Conservation (phyloP, 495 filamentous ascomycete genomes). For the Penicillium coffeae region DNA sequence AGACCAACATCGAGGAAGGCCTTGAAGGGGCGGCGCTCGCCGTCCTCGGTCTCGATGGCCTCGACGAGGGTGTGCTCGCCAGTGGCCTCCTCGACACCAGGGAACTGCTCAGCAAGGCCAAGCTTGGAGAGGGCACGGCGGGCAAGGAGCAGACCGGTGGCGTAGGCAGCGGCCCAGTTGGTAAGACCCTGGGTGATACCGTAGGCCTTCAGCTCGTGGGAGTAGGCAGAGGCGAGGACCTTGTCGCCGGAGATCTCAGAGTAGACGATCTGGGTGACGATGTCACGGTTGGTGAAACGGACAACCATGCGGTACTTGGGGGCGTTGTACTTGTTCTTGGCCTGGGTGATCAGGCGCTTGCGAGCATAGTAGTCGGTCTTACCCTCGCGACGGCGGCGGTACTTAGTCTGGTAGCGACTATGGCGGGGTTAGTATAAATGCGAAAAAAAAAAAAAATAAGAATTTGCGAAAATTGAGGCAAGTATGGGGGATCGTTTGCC, state of each 20-base stretch:
- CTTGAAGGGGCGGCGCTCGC: conserved; percentile 95
- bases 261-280: conserved; percentile 94
- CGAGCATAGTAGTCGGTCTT: conserved; percentile 99
- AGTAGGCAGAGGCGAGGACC: conserved; percentile 88
- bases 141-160: conserved; percentile 92
- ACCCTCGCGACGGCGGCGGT: conserved; percentile 90
- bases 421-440: too few species aligned
- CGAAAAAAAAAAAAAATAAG: too few species aligned
- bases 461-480: too few species aligned
- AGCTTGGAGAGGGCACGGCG: conserved; percentile 97
- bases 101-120: conserved; percentile 83
- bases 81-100: conserved; percentile 89
- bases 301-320: conserved; percentile 99
- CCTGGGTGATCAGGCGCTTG: conserved; percentile 98
- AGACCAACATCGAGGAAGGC: conserved; percentile 97
- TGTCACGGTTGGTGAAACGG: conserved; percentile 99
- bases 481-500: neutral
- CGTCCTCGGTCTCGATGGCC: conserved; percentile 78
- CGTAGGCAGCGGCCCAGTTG: conserved; percentile 99
- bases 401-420: conserved; percentile 99
- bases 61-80: conserved; percentile 94
- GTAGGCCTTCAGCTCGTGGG: conserved; percentile 95
- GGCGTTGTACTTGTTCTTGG: conserved; percentile 99
- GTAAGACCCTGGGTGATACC: conserved; percentile 97
- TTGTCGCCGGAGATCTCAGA: conserved; percentile 98